Conservation (phyloP, 169 alveolate genomes). For the Plasmodium chabaudi region DNA sequence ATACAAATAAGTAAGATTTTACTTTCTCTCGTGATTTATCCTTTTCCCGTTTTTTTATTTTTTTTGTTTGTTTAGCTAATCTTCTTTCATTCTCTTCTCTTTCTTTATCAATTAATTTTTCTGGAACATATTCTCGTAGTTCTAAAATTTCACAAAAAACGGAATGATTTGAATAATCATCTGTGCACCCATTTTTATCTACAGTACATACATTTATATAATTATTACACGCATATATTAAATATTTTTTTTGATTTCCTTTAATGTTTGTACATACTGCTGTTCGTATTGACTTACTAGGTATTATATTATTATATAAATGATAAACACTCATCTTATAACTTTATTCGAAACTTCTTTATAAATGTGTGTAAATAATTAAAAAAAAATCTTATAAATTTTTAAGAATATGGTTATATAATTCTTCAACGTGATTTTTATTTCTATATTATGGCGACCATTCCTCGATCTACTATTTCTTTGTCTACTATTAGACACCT, state of each 20-base stretch:
- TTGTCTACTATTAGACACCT: no score
- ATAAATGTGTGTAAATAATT: no score
- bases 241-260: slow-evolving; percentile 39
- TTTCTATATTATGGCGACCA: no score
- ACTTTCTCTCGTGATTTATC: neutral
- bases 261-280: slow-evolving; percentile 46
- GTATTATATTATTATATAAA: slow-evolving; percentile 43
- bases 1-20: slow-evolving; percentile 43
- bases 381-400: no score
- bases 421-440: no score
- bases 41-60: no score
- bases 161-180: slow-evolving; percentile 49
- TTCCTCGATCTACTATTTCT: no score
- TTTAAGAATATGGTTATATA: no score
- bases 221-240: slow-evolving; percentile 43
- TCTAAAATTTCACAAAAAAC: slow-evolving; percentile 47
- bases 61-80: no score
- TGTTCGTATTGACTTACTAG: slow-evolving; percentile 59
- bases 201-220: slow-evolving; percentile 45
- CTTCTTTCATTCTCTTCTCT: slow-evolving; percentile 9
- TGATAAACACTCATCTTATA: slow-evolving; percentile 44
- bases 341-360: neutral
- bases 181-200: slow-evolving; percentile 45
- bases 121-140: slow-evolving; percentile 58
- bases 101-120: slow-evolving; percentile 32